phyloP scores from a whole-genome alignment of 306 rosid genomes.

The Quercus berberidifolia region DNA sequence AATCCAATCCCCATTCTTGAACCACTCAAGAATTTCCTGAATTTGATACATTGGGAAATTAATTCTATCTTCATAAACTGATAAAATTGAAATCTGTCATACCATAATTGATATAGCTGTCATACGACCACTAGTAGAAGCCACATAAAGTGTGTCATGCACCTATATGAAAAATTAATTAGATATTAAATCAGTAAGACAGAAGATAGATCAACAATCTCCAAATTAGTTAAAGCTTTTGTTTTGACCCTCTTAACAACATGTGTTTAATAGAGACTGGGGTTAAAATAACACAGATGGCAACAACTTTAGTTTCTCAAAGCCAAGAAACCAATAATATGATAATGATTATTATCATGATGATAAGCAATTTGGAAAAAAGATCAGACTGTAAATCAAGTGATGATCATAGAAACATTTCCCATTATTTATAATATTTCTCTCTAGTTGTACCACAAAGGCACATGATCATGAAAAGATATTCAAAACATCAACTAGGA shows the following conservation, averaged over 20 bases:
- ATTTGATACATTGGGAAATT: background rate
- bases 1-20: background rate
- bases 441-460: background rate
- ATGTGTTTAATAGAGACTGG: background rate
- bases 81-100: slow-evolving; percentile 18
- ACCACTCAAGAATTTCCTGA: background rate
- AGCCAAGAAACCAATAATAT: background rate
- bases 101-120: slow-evolving; percentile 64
- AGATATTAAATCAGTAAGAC: background rate
- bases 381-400: background rate
- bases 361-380: background rate
- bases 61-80: background rate
- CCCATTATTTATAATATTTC: background rate
- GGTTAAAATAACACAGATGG: background rate
- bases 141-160: slow-evolving; percentile 63
- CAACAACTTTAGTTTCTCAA: background rate
- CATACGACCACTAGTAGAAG: slow-evolving; percentile 77
- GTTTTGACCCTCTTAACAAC: background rate
- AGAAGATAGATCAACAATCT: slow-evolving; percentile 7
- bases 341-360: background rate
- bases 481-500: background rate
- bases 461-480: background rate
- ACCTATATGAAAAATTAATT: slow-evolving; percentile 42
- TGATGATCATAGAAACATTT: background rate
- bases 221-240: background rate